Percentiles rank a stretch among this genome's conserved stretches.
Evolutionary conservation across 305 asterid species (phyloP).

Genomic region (Fraxinus sp.): DNA sequence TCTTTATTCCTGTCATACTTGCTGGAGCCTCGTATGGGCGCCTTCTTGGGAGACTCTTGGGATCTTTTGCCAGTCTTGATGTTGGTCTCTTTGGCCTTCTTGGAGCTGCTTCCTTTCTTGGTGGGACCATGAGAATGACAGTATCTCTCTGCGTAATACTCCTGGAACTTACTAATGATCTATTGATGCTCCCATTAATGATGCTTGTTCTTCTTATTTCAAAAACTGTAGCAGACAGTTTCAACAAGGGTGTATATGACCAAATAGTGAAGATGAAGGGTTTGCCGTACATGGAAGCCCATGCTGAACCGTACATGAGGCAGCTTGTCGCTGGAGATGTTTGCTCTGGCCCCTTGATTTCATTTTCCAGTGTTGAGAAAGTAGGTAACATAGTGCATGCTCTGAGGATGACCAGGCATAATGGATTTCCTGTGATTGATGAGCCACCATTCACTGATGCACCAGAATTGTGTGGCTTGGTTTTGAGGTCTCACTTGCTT

Average conservation of each 20-base stretch:
- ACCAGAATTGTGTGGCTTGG: slow-evolving; percentile 79
- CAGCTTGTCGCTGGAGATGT: slow-evolving; percentile 78
- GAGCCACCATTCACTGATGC: slow-evolving; percentile 84
- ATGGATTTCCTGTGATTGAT: slow-evolving; percentile 87
- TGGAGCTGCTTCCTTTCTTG: slow-evolving; percentile 96
- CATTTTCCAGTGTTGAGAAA: slow-evolving; percentile 73
- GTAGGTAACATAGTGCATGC: slow-evolving; percentile 71
- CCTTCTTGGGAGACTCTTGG: slow-evolving; percentile 63
- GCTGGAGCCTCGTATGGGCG: slow-evolving; percentile 98
- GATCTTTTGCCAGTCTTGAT: slow-evolving; percentile 57
- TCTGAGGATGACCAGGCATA: slow-evolving; percentile 59
- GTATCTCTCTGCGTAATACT: slow-evolving; percentile 91
- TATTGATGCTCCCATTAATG: slow-evolving; percentile 80
- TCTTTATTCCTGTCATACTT: slow-evolving; percentile 92
- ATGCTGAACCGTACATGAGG: slow-evolving; percentile 93
- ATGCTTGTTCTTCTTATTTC: slow-evolving; percentile 95
- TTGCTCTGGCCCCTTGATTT: slow-evolving; percentile 85
- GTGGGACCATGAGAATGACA: slow-evolving; percentile 98
- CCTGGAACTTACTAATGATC: slow-evolving; percentile 78
- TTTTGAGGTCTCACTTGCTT: slow-evolving; percentile 79
- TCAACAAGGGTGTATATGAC: slow-evolving; percentile 85
- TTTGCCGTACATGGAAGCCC: slow-evolving; percentile 91
- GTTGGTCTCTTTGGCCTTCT: slow-evolving; percentile 78
- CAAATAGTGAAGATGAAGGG: slow-evolving; percentile 94
- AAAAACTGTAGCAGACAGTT: slow-evolving; percentile 82